Evolutionary conservation across 2,329 filamentous ascomycete species (phyloP).

Genomic region (Cladosporium sp.): DNA sequence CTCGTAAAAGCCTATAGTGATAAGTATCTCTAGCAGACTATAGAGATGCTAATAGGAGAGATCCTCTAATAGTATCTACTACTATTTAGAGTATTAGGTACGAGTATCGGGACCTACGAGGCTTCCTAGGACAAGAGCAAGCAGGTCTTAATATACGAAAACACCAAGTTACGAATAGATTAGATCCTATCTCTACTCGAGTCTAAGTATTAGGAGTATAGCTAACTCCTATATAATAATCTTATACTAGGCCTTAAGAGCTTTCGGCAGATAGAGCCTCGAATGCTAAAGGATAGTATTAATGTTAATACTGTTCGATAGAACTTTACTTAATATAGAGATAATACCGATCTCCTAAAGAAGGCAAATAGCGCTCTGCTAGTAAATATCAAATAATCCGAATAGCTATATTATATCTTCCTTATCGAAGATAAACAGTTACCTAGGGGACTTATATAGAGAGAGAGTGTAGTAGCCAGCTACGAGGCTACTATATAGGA

Average conservation of each 20-base stretch:
- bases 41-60: slow-evolving; percentile 15
- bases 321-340: slow-evolving; percentile 13
- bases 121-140: slow-evolving; percentile 10
- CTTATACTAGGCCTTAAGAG: slow-evolving; percentile 8
- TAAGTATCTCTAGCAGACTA: slow-evolving; percentile 8
- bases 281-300: slow-evolving; percentile 2
- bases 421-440: neutral
- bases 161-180: slow-evolving; percentile 13
- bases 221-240: slow-evolving; percentile 8
- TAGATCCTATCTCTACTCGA: slow-evolving; percentile 9
- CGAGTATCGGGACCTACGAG: slow-evolving; percentile 9
- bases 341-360: neutral
- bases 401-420: neutral
- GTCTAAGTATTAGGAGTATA: slow-evolving; percentile 11
- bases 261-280: neutral
- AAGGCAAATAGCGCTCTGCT: neutral
- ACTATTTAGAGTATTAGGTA: slow-evolving; percentile 11
- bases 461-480: neutral
- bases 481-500: slow-evolving; percentile 14
- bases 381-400: neutral
- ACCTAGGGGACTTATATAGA: neutral
- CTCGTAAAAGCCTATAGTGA: slow-evolving; percentile 9
- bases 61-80: slow-evolving; percentile 14
- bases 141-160: slow-evolving; percentile 9
- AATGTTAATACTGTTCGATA: slow-evolving; percentile 12